Evolutionary conservation across 169 alveolate genomes (phyloP).

Genomic region (Plasmodium blacklocki): DNA sequence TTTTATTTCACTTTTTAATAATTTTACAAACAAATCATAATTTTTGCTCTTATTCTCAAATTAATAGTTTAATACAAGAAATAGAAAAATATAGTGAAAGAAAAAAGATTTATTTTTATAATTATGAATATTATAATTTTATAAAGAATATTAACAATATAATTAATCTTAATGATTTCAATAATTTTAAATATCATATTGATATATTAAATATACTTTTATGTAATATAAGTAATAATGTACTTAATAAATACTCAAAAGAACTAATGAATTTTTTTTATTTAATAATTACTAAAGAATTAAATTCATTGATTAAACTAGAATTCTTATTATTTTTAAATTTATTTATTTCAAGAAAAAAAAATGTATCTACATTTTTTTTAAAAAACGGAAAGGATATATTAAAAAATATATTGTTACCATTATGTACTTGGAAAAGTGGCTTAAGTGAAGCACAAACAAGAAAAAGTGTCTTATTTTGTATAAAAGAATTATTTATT

Average conservation of each 20-base stretch:
- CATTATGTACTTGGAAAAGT: slow-evolving; percentile 62
- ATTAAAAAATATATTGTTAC: slow-evolving; percentile 41
- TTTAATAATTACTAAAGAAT: slow-evolving; percentile 31
- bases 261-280: slow-evolving; percentile 22
- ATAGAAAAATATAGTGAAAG: slow-evolving; percentile 30
- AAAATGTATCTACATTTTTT: slow-evolving; percentile 34
- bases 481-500: slow-evolving; percentile 35
- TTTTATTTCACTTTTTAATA: slow-evolving; percentile 55
- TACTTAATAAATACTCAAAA: slow-evolving; percentile 22
- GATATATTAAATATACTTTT: slow-evolving; percentile 37
- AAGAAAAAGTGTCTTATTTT: slow-evolving; percentile 57
- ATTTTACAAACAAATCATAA: slow-evolving; percentile 32
- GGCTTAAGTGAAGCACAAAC: slow-evolving; percentile 58
- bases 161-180: slow-evolving; percentile 39
- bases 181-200: slow-evolving; percentile 50
- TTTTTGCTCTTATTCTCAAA: slow-evolving; percentile 22
- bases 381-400: slow-evolving; percentile 24
- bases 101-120: slow-evolving; percentile 31
- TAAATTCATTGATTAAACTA: slow-evolving; percentile 54
- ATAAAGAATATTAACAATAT: slow-evolving; percentile 23
- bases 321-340: slow-evolving; percentile 68
- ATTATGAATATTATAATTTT: slow-evolving; percentile 33
- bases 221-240: slow-evolving; percentile 38
- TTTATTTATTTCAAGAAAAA: slow-evolving; percentile 27
- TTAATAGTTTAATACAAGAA: slow-evolving; percentile 43